These are phyloP conservation scores for Sphaerulina vaccinii DNA, from an alignment of 2,329 filamentous ascomycete species.

Conservation along the genomic window DNA sequence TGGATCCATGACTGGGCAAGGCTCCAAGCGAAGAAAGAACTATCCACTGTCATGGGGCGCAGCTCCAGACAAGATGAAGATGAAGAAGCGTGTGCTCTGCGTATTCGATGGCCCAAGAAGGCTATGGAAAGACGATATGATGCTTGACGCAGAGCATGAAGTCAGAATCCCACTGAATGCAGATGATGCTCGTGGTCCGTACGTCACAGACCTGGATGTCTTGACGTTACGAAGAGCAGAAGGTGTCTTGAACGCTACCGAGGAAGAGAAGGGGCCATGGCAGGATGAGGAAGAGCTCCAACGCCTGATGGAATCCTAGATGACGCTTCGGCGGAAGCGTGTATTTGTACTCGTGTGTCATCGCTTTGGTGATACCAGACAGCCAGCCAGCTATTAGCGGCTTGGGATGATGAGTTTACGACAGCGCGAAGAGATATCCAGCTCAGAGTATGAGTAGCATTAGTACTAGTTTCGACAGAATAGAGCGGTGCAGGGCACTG, in stretches of 20 bases:
- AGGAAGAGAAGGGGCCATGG: constrained; percentile 86
- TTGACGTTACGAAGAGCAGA: constrained; percentile 86
- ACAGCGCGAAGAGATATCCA: constrained; percentile 8
- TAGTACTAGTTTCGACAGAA: no score
- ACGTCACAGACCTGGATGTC: constrained; percentile 90
- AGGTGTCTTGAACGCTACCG: constrained; percentile 74
- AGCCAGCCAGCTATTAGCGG: constrained; percentile 4
- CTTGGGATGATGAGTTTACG: constrained; percentile 8
- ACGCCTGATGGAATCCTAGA: constrained; percentile 51
- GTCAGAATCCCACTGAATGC: constrained; percentile 74
- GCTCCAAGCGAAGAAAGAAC: constrained; percentile 87
- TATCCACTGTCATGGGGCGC: constrained; percentile 95
- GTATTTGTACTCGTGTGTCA: constrained; percentile 6
- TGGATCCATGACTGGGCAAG: constrained; percentile 49
- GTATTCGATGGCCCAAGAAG: constrained; percentile 86
- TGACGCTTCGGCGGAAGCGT: background rate
- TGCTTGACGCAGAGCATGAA: constrained; percentile 93
- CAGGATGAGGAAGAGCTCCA: constrained; percentile 64
- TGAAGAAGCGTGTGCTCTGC: constrained; percentile 94
- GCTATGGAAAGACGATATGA: constrained; percentile 98
- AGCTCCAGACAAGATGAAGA: constrained; percentile 88
- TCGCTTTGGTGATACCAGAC: background rate
- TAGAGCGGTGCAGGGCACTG: background rate
- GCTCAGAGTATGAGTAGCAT: no score
- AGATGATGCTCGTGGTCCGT: constrained; percentile 64